Conservation (phyloP, 2,329 filamentous ascomycete species). For the Ceratocystis eucalypticola region DNA sequence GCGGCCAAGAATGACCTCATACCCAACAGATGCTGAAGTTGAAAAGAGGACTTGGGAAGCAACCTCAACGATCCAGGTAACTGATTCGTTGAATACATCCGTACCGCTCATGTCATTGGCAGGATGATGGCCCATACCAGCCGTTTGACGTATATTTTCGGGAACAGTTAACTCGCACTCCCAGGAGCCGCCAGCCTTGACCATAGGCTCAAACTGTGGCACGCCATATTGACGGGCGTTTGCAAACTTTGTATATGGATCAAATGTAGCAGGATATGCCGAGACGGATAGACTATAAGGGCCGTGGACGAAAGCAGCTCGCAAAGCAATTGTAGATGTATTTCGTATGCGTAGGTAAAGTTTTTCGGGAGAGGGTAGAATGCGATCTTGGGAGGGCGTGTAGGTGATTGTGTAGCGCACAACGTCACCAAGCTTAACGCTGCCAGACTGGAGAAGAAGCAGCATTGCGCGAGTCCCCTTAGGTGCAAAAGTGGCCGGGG, state of each 20-base stretch:
- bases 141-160: constrained; percentile 56
- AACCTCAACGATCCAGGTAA: constrained; percentile 83
- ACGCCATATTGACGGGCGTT: constrained; percentile 57
- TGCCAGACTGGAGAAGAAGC: constrained; percentile 78
- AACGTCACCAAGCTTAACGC: constrained; percentile 86
- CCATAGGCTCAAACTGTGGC: constrained; percentile 87
- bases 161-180: constrained; percentile 68
- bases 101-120: constrained; percentile 26
- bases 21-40: constrained; percentile 70
- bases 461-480: constrained; percentile 47
- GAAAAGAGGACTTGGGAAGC: constrained; percentile 92
- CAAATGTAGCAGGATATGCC: constrained; percentile 70
- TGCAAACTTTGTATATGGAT: constrained; percentile 66
- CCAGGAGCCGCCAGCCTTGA: constrained; percentile 88
- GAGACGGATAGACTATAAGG: constrained; percentile 84
- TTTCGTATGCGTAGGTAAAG: constrained; percentile 85
- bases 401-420: constrained; percentile 88
- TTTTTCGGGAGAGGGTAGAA: constrained; percentile 68
- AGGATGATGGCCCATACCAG: constrained; percentile 31
- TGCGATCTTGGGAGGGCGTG: constrained; percentile 74
- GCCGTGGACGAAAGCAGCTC: constrained; percentile 90
- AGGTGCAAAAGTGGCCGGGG: background rate
- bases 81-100: constrained; percentile 41
- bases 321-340: constrained; percentile 74
- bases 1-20: constrained; percentile 71